phyloP scores from a whole-genome alignment of 768 basidiomycete species.

The Leccinum barrowsii region DNA sequence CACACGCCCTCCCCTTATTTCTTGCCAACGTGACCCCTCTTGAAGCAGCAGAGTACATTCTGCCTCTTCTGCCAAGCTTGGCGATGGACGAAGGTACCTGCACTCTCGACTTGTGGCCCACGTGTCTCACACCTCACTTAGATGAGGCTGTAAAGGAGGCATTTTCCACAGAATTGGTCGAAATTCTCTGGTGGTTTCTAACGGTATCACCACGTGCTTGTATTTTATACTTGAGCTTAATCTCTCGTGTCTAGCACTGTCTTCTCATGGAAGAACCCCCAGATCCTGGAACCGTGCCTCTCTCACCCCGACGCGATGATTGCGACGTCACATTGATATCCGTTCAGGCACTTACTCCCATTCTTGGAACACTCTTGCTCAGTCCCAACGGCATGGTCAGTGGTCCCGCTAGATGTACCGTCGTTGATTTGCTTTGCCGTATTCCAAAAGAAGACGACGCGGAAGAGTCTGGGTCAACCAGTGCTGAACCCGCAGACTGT shows the following conservation, averaged over 20 bases:
- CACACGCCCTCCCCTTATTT: slow-evolving; percentile 76
- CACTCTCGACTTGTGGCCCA: background rate
- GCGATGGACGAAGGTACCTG: slow-evolving; percentile 78
- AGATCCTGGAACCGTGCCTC: slow-evolving; percentile 13
- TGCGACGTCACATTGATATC: slow-evolving; percentile 48
- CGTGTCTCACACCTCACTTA: slow-evolving; percentile 28
- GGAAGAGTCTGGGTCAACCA: slow-evolving; percentile 34
- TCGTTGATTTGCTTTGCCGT: slow-evolving; percentile 74
- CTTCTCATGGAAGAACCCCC: slow-evolving; percentile 51
- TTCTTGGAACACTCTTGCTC: slow-evolving; percentile 84
- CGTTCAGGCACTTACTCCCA: slow-evolving; percentile 86
- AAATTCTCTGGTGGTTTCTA: slow-evolving; percentile 93
- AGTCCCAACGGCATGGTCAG: slow-evolving; percentile 74
- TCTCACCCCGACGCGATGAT: slow-evolving; percentile 12
- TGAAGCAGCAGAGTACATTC: slow-evolving; percentile 90
- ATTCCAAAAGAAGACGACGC: slow-evolving; percentile 58
- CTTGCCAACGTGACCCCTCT: slow-evolving; percentile 73
- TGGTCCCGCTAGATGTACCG: slow-evolving; percentile 65
- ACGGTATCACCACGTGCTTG: slow-evolving; percentile 39
- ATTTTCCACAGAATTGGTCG: slow-evolving; percentile 72
- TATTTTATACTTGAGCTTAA: slow-evolving; percentile 1
- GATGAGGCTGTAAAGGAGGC: slow-evolving; percentile 90
- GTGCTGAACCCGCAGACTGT: slow-evolving; percentile 26
- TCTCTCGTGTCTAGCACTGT: slow-evolving; percentile 49
- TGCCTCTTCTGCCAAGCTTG: slow-evolving; percentile 82